Conservation (phyloP, 2,329 filamentous ascomycete species). For the Fusarium torulosum region DNA sequence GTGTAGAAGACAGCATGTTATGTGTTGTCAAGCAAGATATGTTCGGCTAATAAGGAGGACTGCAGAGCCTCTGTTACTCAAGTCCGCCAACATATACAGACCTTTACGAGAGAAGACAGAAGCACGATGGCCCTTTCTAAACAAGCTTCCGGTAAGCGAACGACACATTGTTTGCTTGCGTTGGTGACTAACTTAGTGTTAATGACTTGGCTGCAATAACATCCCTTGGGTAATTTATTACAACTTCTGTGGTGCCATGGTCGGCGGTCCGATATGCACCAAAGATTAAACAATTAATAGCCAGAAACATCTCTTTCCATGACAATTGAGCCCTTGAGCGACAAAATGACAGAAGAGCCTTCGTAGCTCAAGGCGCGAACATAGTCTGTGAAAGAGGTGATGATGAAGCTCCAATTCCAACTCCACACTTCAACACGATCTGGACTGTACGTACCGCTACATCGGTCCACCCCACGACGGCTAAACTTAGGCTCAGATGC, state of each 20-base stretch:
- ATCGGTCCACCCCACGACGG: conserved; percentile 22
- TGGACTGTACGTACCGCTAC: conserved; percentile 20
- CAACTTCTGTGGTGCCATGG: neutral
- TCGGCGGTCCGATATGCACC: too few species aligned
- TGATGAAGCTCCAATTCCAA: neutral
- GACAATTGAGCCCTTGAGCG: too few species aligned
- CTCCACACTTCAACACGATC: conserved; percentile 8
- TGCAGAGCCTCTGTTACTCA: conserved; percentile 30
- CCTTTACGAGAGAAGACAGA: neutral
- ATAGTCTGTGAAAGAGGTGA: neutral
- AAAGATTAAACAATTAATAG: neutral
- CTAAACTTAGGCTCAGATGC: conserved; percentile 28
- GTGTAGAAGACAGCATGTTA: conserved; percentile 11
- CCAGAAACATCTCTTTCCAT: neutral
- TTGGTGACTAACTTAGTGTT: neutral
- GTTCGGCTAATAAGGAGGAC: conserved; percentile 23
- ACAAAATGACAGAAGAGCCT: neutral
- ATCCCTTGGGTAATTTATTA: neutral
- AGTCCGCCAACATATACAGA: neutral
- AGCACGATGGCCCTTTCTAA: neutral
- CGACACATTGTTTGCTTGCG: neutral
- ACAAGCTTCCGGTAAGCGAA: conserved; percentile 23
- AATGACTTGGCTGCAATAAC: neutral
- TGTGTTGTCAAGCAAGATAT: conserved; percentile 21
- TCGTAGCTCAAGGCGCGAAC: too few species aligned